Base-by-base conservation (phyloP, 2,329 filamentous ascomycete species). In the Scytalidium lignicola region DNA sequence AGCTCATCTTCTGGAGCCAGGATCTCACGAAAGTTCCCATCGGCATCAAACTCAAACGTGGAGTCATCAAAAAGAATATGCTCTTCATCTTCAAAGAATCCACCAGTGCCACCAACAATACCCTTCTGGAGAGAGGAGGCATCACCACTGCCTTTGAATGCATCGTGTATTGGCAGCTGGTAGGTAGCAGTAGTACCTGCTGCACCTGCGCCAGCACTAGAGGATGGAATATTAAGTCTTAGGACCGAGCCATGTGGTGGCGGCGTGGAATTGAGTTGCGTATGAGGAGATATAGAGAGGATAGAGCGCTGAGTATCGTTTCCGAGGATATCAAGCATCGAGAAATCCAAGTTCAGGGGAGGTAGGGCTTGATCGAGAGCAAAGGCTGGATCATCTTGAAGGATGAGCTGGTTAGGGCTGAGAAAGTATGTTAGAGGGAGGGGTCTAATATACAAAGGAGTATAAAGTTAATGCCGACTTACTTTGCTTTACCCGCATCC, bases 301-400 rank as follows among this genome's bases (percentile, higher is more conserved):
- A 60, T 57, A 21, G 60, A 63, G 12, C 55, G 58, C 41, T 59
- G 57, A 28, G 58, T 56, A 22, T 56, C 52, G 26, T 52, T 19
- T 53, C 59, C 21, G 32, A 9, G 22, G 32, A 48, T 43, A 26
- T 71, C 63, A 32, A 79, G 64, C 2, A 67, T 64, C 10, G 68
- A 67, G 15, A 83, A 61, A 44, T 80, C 74, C 19, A 80, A 63
- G 26, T 83, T 74, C 49, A 86, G 73, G 1, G 76, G 71, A 1
- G 83, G 80, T 21, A 90, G 71, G 28, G 74, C 71, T 28, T 83
- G 74, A 41, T 85, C 81, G 0, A 85, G 83, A 9, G 88, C 68
- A 62, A 97, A 96, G 40, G 80, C 76, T 1, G 90, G 90, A 61
- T 97, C 92, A 60, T 97, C 89, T 47, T 80, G 74, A 2, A 97